These are phyloP conservation scores for Malania oleifera DNA, from an alignment of 164 flowering plant species.

Conservation along the genomic window DNA sequence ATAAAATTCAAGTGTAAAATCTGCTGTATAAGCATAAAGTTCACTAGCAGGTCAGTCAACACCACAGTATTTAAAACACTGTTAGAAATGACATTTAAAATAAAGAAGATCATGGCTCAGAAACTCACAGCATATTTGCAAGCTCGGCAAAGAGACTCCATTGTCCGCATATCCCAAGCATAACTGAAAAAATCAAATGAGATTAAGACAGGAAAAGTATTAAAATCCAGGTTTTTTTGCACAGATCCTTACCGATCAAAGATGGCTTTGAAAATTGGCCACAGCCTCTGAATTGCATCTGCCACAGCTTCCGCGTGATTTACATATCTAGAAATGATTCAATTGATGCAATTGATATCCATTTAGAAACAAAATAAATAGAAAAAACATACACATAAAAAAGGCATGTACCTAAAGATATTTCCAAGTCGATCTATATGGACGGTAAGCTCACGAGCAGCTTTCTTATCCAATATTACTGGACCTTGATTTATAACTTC, in stretches of 20 bases:
- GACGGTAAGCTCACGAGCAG: conserved; percentile 79
- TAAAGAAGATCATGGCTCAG: conserved; percentile 5
- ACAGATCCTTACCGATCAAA: conserved; percentile 73
- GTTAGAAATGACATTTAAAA: too few species aligned
- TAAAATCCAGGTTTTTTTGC: not conserved
- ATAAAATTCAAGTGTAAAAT: too few species aligned
- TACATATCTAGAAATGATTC: conserved; percentile 57
- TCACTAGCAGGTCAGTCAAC: too few species aligned
- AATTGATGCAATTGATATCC: conserved; percentile 9
- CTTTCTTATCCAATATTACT: conserved; percentile 53
- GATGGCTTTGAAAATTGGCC: conserved; percentile 91
- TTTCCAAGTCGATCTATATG: conserved; percentile 91
- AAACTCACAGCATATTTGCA: conserved; percentile 96
- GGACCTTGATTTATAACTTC: conserved; percentile 77
- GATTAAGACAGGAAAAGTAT: conserved; percentile 3
- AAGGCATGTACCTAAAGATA: conserved; percentile 64
- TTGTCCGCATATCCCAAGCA: conserved; percentile 97
- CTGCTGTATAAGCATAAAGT: too few species aligned
- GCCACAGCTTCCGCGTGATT: conserved; percentile 98
- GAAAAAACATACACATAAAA: not conserved
- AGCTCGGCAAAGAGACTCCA: conserved; percentile 98
- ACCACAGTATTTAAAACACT: too few species aligned
- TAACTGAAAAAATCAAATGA: conserved; percentile 47
- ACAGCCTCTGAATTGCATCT: conserved; percentile 86
- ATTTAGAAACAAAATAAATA: not conserved